Evolutionary conservation across 2,329 filamentous ascomycete species (phyloP), one percentile per base, ranked within the genome.

Genomic region (Fusarium illudens): DNA sequence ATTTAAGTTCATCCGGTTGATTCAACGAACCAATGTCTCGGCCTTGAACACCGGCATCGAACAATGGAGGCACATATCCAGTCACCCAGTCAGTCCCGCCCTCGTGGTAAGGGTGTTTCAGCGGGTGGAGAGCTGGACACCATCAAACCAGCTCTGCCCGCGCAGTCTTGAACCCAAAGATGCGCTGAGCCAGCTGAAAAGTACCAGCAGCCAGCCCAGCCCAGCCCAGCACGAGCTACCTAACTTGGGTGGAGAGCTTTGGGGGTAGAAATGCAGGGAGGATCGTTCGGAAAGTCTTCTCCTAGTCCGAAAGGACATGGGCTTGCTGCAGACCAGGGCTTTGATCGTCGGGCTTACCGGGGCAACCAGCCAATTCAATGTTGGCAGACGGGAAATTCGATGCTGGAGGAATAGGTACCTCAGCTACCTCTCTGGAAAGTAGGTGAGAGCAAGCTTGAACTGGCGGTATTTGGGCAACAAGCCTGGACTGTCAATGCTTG

Each of bases 1-100:
- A 67, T 67, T 68, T 67, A 51, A 69, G 66, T 69, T 68, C 36
- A 55, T 51, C 27, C 51, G 46, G 37, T 46, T 50, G 22, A 33
- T 6, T 61, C 46, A 29, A 44, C 29, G 27, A 52, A 53, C 34
- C 59, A 51, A 34, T 60, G 54, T 48, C 54, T 61, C 27, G 15
- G 30, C n/a, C 44, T 36, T 22, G 25, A 39, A 11, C 44, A 25
- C 37, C 27, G 30, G 39, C 22, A 50, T 42, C 15, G 30, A 37
- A 33, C 15, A 30, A 58, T 54, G 33, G 39, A 65, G 39, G 51
- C 57, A 55, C 36, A 44, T 36, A 19, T 22, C 12, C 49, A 44
- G 10, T 55, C 57, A 55, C 36, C 37, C 33, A 19, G 19, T 15
- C 49, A 44, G 10, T 55, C 52, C 44, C 36, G 64, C 52, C 37